These are phyloP conservation scores for Trapa incisa DNA, from an alignment of 345 rosid species.

Conservation along the genomic window DNA sequence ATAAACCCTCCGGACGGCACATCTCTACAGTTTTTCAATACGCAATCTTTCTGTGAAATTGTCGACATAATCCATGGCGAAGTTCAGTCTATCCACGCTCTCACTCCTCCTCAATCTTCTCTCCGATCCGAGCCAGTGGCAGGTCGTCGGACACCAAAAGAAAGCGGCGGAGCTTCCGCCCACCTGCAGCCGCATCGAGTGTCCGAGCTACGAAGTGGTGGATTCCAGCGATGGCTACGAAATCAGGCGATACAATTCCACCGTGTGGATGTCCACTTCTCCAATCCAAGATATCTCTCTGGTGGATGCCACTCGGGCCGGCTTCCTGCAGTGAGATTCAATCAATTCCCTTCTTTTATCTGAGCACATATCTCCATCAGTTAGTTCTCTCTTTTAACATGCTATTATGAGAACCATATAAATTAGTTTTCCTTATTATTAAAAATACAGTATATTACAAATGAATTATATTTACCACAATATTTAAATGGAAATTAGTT, in stretches of 20 bases:
- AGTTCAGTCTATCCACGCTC: conserved; percentile 2
- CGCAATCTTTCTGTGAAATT: neutral
- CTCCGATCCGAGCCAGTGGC: conserved; percentile 19
- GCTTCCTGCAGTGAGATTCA: conserved; percentile 45
- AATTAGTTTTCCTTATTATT: too few species aligned
- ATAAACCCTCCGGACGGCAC: neutral
- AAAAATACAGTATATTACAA: too few species aligned
- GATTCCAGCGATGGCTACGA: conserved; percentile 48
- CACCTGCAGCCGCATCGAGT: conserved; percentile 62
- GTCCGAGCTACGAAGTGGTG: conserved; percentile 48
- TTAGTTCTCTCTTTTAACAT: too few species aligned
- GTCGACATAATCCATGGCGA: neutral
- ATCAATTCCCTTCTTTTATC: neutral
- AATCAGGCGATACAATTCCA: conserved; percentile 47
- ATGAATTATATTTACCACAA: too few species aligned
- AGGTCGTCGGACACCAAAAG: conserved; percentile 9
- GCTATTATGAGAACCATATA: too few species aligned
- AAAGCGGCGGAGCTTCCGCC: conserved; percentile 33
- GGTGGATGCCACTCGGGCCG: conserved; percentile 54
- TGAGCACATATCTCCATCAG: too few species aligned
- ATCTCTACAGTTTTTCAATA: neutral
- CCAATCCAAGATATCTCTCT: conserved; percentile 67
- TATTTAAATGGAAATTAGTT: too few species aligned
- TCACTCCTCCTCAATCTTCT: conserved; percentile 31
- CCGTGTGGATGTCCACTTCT: conserved; percentile 60